These are phyloP conservation scores for Ophiostoma fasciatum DNA, from an alignment of 2,329 filamentous ascomycete genomes.

Conservation along the genomic window DNA sequence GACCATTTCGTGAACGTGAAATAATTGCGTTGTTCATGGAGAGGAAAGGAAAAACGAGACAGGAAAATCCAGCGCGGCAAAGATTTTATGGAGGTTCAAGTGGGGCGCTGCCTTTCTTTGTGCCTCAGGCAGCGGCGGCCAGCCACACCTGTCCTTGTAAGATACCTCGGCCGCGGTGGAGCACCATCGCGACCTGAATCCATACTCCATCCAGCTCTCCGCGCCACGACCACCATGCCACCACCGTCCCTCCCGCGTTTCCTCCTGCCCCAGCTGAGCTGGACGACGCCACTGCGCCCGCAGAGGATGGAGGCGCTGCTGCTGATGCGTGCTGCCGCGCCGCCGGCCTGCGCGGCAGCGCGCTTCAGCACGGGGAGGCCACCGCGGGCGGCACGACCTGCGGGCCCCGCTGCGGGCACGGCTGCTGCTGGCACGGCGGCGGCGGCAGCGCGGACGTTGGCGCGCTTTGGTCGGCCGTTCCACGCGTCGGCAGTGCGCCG, in stretches of 20 bases:
- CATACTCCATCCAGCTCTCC: neutral
- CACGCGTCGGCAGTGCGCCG: slow-evolving; percentile 46
- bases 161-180: no score
- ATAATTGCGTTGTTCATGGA: slow-evolving; percentile 33
- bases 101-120: neutral
- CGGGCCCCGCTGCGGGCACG: no score
- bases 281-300: slow-evolving; percentile 23
- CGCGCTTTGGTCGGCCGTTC: no score
- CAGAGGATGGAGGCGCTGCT: slow-evolving; percentile 7
- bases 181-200: neutral
- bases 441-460: no score
- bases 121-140: slow-evolving; percentile 6
- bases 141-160: no score
- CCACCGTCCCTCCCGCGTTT: slow-evolving; percentile 35
- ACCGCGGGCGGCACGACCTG: neutral
- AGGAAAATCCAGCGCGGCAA: slow-evolving; percentile 1
- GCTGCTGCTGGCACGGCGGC: neutral
- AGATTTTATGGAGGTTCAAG: slow-evolving; percentile 2
- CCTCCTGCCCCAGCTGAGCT: slow-evolving; percentile 40
- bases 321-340: neutral
- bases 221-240: slow-evolving; percentile 18
- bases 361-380: neutral
- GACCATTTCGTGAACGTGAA: slow-evolving; percentile 29
- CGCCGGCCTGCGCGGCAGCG: no score
- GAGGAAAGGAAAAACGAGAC: slow-evolving; percentile 18